Evolutionary conservation across 2,329 filamentous ascomycete species (phyloP), one percentile per base, ranked within the genome.

Genomic region (Neophaeococcomyces mojaviensis): DNA sequence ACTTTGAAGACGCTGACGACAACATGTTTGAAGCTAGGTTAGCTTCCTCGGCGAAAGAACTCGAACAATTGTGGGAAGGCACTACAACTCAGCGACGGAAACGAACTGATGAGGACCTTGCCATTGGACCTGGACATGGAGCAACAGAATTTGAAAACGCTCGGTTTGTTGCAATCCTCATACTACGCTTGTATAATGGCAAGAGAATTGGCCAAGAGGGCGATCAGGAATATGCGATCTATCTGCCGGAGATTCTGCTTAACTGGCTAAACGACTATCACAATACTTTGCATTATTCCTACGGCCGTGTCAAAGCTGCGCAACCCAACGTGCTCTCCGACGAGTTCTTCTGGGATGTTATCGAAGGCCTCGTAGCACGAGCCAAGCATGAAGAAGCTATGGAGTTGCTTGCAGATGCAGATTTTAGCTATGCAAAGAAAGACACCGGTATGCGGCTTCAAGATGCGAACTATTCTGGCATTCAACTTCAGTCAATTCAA

Each of bases 181-280:
- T 94, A 31, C 74, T 97, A 31, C 81, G 81, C 51, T 77, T 96
- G 46, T 84, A 89, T 56, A 87, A 95, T 64, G 78, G 13, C 20
- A 31, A 15, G 40, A 53, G 15, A 38, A 43, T 46, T 20, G 31
- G 9, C 4, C 22, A 48, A 42, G 43, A 55, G 39, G 18, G n/a
- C 33, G 33, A 35, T 24, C 20, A 46, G 10, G 36, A 34, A 12
- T 24, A 20, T 32, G 33, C 24, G 26, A 44, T 44, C 32, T 36
- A 33, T 33, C 35, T 94, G 15, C 87, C 90, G 1, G 82, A 84
- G 59, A 76, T 88, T 13, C 69, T 97, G 12, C 81, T 96, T 51
- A 77, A 86, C 57, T 97, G 90, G 90, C 72, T 94, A 53, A 76
- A 86, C 45, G 72, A 74, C 13, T 78, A 86, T 58, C 87, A 95